These are phyloP conservation scores for Castanospermum australe DNA, from an alignment of 306 rosid species.

Conservation along the genomic window DNA sequence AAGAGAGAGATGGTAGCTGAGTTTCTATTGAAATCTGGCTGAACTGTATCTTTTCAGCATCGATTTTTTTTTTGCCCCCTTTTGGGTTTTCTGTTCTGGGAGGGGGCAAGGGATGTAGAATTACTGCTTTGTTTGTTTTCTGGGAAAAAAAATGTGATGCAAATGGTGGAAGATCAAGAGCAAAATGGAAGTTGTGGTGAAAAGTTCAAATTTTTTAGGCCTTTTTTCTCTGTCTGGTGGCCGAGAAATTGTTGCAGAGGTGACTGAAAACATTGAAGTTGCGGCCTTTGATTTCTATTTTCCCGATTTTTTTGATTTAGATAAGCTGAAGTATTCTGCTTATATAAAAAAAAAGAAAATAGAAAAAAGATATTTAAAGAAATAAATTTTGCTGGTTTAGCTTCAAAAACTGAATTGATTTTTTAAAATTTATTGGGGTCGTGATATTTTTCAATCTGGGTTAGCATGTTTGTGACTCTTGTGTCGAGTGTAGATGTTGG, in stretches of 20 bases:
- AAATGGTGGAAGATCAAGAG: not conserved
- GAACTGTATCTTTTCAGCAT: not conserved
- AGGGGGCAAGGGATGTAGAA: not conserved
- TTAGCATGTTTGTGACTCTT: not conserved
- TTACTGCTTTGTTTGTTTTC: not conserved
- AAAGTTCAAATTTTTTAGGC: not conserved
- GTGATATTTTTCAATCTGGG: too few relatives aligned
- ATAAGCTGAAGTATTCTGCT: not conserved
- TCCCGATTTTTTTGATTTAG: not conserved
- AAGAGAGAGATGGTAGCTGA: too few relatives aligned
- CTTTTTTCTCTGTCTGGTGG: not conserved
- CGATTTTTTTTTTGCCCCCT: not conserved
- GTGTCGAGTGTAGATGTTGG: not conserved
- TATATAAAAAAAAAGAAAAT: too few relatives aligned
- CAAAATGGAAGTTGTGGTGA: not conserved
- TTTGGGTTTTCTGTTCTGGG: not conserved
- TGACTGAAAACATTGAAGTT: not conserved
- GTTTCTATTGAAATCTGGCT: not conserved
- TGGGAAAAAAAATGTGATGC: conserved; percentile 10
- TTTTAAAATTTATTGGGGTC: too few relatives aligned
- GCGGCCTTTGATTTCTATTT: not conserved
- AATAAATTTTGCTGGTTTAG: not conserved
- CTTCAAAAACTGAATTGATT: too few relatives aligned
- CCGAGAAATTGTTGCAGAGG: conserved; percentile 9
- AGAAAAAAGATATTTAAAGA: not conserved